A percentile compares a stretch with the other conserved stretches of the same genome.
These are phyloP conservation scores for Adansonia digitata DNA, from an alignment of 345 rosid species.

Conservation along the genomic window DNA sequence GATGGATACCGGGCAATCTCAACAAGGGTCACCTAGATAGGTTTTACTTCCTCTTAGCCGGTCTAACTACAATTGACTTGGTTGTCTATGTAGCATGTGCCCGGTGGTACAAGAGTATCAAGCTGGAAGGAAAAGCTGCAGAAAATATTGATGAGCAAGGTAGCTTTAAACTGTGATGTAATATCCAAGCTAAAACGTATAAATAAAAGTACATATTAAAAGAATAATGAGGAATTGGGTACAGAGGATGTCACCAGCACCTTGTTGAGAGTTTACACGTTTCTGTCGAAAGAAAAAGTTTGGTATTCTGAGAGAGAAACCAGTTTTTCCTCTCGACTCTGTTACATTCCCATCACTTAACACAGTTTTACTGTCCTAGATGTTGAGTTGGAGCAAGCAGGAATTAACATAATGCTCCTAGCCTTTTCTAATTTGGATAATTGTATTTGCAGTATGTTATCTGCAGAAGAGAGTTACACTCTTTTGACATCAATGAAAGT, in stretches of 20 bases:
- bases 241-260: conserved; percentile 5
- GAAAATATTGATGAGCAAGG: conserved; percentile 27
- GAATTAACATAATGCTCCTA: conserved; percentile 2
- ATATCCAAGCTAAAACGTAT: not conserved
- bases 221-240: not conserved
- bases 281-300: conserved; percentile 4
- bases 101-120: conserved; percentile 75
- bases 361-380: conserved; percentile 7
- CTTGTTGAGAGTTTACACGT: not conserved
- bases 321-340: conserved; percentile 5
- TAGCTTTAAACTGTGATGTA: conserved; percentile 42
- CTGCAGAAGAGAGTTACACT: conserved; percentile 10
- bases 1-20: conserved; percentile 96
- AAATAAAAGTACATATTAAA: conserved; percentile 27
- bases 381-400: conserved; percentile 9
- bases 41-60: conserved; percentile 89
- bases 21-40: conserved; percentile 95
- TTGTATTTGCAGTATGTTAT: not conserved
- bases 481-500: conserved; percentile 7
- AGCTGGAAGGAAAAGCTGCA: conserved; percentile 51
- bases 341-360: not conserved
- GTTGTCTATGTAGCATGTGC: conserved; percentile 68
- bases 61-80: conserved; percentile 58
- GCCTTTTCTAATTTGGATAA: conserved; percentile 9
- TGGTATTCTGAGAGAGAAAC: not conserved